Conservation (phyloP, 305 asterid species). For the Withania somnifera region DNA sequence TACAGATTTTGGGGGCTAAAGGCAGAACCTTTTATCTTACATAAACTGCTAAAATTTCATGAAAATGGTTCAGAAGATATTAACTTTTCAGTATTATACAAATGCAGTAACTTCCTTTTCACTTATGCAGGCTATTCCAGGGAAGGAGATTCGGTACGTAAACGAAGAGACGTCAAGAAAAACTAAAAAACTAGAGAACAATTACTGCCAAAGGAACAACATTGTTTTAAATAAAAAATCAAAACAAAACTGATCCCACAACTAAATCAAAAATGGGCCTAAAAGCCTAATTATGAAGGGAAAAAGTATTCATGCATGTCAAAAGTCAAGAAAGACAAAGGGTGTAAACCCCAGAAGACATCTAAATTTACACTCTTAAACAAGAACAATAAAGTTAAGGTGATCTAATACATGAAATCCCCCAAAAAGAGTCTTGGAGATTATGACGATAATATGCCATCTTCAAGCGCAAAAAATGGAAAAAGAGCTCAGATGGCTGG, state of each 20-base stretch:
- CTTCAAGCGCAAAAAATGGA: background rate
- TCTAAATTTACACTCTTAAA: slow-evolving; percentile 48
- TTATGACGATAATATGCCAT: background rate
- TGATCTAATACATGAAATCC: slow-evolving; percentile 9
- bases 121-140: background rate
- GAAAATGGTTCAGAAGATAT: background rate
- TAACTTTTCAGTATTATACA: background rate
- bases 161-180: background rate
- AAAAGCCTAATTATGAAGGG: slow-evolving; percentile 7
- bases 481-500: slow-evolving; percentile 3
- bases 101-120: background rate
- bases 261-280: slow-evolving; percentile 13
- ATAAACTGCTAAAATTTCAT: background rate
- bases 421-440: background rate
- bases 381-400: slow-evolving; percentile 7
- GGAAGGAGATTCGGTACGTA: background rate
- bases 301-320: slow-evolving; percentile 23
- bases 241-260: slow-evolving; percentile 29
- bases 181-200: background rate
- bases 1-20: background rate
- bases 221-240: slow-evolving; percentile 19
- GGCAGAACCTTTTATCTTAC: background rate
- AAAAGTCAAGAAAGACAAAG: slow-evolving; percentile 19
- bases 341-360: slow-evolving; percentile 20
- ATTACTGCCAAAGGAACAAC: slow-evolving; percentile 12